These are phyloP conservation scores for Sanghuangporus baumii DNA, from an alignment of 1,284 basidiomycete genomes.

Conservation along the genomic window DNA sequence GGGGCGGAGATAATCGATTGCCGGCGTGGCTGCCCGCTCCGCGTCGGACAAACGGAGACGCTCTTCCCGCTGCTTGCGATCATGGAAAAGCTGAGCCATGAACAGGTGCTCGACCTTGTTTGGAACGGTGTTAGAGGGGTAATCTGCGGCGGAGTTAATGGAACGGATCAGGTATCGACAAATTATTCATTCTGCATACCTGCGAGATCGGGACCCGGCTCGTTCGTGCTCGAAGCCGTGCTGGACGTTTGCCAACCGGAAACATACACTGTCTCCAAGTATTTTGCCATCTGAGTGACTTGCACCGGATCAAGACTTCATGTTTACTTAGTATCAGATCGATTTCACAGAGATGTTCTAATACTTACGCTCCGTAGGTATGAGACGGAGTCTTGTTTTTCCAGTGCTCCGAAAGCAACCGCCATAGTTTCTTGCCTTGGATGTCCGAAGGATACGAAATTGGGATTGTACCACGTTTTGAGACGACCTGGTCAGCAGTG, in stretches of 20 bases:
- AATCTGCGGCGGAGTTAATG: slow-evolving; percentile 45
- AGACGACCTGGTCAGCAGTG: slow-evolving; percentile 88
- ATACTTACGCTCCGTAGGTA: slow-evolving; percentile 94
- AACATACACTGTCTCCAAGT: slow-evolving; percentile 97
- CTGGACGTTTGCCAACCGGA: slow-evolving; percentile 97
- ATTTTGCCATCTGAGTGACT: slow-evolving; percentile 97
- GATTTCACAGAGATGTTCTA: neutral
- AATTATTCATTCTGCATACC: slow-evolving; percentile 41
- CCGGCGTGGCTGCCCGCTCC: slow-evolving; percentile 63
- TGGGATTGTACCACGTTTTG: slow-evolving; percentile 86
- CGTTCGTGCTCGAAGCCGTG: slow-evolving; percentile 87
- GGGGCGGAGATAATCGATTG: slow-evolving; percentile 60
- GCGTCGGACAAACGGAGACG: slow-evolving; percentile 67
- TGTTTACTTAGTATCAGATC: slow-evolving; percentile 1
- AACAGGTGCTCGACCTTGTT: slow-evolving; percentile 89
- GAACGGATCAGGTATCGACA: neutral
- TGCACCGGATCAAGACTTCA: slow-evolving; percentile 92
- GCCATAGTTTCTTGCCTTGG: slow-evolving; percentile 86
- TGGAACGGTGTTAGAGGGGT: slow-evolving; percentile 91
- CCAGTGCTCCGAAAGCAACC: slow-evolving; percentile 61
- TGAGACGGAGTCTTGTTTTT: slow-evolving; percentile 75
- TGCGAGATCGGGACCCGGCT: slow-evolving; percentile 96
- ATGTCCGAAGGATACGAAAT: slow-evolving; percentile 85
- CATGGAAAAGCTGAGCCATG: slow-evolving; percentile 86
- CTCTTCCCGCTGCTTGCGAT: slow-evolving; percentile 79